Conservation (phyloP, 768 basidiomycete species). For the Multifurca ochricompacta region DNA sequence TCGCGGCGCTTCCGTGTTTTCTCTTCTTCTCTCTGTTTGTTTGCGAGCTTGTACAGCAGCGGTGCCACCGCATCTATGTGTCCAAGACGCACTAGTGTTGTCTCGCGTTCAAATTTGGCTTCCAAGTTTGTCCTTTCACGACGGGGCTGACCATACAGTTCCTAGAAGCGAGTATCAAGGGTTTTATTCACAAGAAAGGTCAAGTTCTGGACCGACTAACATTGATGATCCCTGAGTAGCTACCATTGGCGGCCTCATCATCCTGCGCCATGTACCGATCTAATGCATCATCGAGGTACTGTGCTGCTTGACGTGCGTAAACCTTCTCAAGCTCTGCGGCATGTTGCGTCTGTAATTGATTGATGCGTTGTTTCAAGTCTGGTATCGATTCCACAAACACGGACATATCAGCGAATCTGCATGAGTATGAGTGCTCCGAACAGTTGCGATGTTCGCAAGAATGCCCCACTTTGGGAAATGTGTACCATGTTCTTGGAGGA, state of each 20-base stretch:
- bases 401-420: conserved; percentile 12
- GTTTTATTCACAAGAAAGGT: background rate
- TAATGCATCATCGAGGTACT: conserved; percentile 30
- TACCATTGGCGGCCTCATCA: conserved; percentile 12
- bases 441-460: background rate
- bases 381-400: conserved; percentile 25
- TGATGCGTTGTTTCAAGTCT: conserved; percentile 26
- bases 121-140: conserved; percentile 4
- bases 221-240: background rate
- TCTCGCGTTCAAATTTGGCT: conserved; percentile 9
- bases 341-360: conserved; percentile 27
- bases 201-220: conserved; percentile 6
- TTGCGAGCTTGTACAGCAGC: background rate
- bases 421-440: background rate
- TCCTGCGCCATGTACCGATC: conserved; percentile 22
- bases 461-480: conserved; percentile 21
- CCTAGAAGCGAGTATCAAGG: background rate
- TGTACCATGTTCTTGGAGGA: conserved; percentile 16
- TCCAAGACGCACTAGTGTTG: conserved; percentile 6
- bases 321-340: conserved; percentile 28
- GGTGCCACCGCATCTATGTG: conserved; percentile 12
- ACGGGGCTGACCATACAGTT: conserved; percentile 2
- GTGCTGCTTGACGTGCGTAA: conserved; percentile 26
- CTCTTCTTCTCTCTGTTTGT: conserved; percentile 12
- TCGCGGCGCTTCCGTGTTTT: conserved; percentile 15